These are phyloP conservation scores for Penicillium sp. DNA, from an alignment of 2,329 filamentous ascomycete genomes.

Conservation along the genomic window DNA sequence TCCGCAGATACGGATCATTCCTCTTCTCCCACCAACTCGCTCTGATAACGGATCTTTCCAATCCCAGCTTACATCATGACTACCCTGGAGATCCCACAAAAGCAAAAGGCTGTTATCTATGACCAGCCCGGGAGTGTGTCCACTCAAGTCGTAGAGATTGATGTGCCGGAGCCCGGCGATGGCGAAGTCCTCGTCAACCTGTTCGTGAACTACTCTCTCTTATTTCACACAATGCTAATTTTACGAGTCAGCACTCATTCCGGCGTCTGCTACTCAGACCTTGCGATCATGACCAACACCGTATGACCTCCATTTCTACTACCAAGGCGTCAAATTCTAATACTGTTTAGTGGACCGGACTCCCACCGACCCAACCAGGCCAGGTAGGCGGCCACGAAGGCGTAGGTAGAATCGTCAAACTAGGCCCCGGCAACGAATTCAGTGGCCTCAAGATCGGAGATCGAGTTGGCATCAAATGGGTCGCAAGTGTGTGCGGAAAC, in stretches of 20 bases:
- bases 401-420: background rate
- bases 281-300: too few species aligned
- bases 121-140: slow-evolving; percentile 68
- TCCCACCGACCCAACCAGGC: background rate
- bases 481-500: background rate
- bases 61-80: slow-evolving; percentile 32
- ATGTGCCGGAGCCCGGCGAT: slow-evolving; percentile 65
- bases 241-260: too few species aligned
- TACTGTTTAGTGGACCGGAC: too few species aligned
- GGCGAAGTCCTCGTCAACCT: slow-evolving; percentile 67
- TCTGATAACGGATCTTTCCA: too few species aligned
- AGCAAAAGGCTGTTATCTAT: slow-evolving; percentile 66
- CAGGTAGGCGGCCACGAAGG: background rate
- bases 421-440: background rate
- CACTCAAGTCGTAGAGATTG: slow-evolving; percentile 65
- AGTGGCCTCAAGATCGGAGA: background rate
- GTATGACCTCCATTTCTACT: too few species aligned
- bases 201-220: slow-evolving; percentile 38
- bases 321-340: too few species aligned
- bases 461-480: background rate
- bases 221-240: too few species aligned
- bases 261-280: too few species aligned
- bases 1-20: too few species aligned
- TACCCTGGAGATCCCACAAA: slow-evolving; percentile 54
- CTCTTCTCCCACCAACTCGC: too few species aligned